Evolutionary conservation across 352 stramenopile species (phyloP), one percentile per base, ranked within the genome.

Genomic region (Peronosclerospora sorghi): DNA sequence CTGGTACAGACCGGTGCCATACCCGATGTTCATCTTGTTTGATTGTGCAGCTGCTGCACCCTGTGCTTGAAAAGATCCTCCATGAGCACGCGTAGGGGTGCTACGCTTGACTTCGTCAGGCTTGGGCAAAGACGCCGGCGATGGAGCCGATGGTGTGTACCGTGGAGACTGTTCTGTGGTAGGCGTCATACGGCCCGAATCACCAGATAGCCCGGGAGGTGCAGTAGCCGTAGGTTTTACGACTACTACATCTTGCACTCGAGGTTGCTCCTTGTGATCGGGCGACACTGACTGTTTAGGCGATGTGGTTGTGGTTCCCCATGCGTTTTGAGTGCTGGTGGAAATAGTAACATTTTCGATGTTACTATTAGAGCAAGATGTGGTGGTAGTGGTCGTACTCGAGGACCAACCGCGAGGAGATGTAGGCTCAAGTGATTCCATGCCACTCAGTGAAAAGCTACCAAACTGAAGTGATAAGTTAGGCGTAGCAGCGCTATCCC

Each of bases 401-500:
- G 72, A 73, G 18, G 59, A 59, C 75, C 75, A 87, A 26, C 69
- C 75, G 30, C 62, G 61, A 13, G 72, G 70, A 6, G 75, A 83
- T n/a, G 73, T 65, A 5, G 77, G 40, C 37, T 86, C 73, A 17
- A 52, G 30, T 32, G 66, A 45, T 4, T 86, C 76, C 20, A 76
- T 65, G 4, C 72, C 76, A 41, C 73, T 86, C 18, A 92, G 53
- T 15, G 80, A 92, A 18, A 92, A 92, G 61, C 80, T 92, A 9
- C 80, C 80, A 61, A 92, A 92, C 57, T 92, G 80, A 24, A 92
- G 68, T 35, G 76, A 86, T 17, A 92, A 48, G 52, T 89, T 86
- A 2, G 74, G 57, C 13, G 72, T 55, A 8, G 65, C 73, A 7
- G 63, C 69, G 32, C 51, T 83, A 28, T 89, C 80, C 80, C 80